phyloP scores from a whole-genome alignment of 2,329 filamentous ascomycete species.

The Stemphylium beticola region DNA sequence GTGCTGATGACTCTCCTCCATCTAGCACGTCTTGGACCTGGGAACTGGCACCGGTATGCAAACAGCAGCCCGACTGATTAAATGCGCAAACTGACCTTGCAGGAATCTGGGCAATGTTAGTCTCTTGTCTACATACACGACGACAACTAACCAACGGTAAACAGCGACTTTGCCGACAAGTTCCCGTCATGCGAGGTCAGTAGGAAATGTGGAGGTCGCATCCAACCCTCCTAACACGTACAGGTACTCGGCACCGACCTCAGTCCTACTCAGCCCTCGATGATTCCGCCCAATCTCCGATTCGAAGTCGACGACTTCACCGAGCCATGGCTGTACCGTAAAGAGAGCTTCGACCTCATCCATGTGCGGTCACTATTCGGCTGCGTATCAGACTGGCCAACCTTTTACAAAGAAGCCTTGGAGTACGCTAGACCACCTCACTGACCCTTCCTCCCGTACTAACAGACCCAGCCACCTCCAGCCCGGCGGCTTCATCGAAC shows the following conservation, averaged over 20 bases:
- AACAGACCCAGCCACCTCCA: conserved; percentile 23
- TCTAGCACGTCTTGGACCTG: conserved; percentile 48
- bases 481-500: conserved; percentile 41
- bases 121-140: background rate
- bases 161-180: conserved; percentile 48
- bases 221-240: conserved; percentile 18
- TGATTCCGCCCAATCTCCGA: conserved; percentile 40
- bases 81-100: conserved; percentile 20
- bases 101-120: conserved; percentile 51
- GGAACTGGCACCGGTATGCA: conserved; percentile 48
- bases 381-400: conserved; percentile 30
- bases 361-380: conserved; percentile 27
- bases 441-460: background rate
- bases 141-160: background rate
- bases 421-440: conserved; percentile 20
- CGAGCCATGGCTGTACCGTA: conserved; percentile 37
- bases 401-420: conserved; percentile 27
- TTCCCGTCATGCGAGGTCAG: conserved; percentile 43
- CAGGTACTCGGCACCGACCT: conserved; percentile 47
- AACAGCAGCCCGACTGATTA: background rate
- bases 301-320: conserved; percentile 45
- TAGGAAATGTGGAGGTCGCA: background rate
- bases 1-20: background rate
- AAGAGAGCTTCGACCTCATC: conserved; percentile 31
- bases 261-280: conserved; percentile 48